These are phyloP conservation scores for Leptographium radiaticola DNA, from an alignment of 2,329 filamentous ascomycete genomes.

Conservation along the genomic window DNA sequence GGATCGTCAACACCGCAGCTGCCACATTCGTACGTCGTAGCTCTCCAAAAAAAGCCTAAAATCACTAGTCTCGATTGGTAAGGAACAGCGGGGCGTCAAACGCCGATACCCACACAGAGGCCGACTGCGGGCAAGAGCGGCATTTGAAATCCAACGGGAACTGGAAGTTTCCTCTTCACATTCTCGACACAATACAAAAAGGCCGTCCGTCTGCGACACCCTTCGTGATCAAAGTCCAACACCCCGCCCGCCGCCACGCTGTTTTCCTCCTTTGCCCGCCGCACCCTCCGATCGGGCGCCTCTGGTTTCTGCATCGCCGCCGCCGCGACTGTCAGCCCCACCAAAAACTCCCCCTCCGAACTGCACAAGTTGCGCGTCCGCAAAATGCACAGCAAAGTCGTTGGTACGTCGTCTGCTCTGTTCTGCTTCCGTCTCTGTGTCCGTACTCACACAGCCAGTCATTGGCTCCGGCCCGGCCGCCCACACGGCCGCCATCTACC, in stretches of 20 bases:
- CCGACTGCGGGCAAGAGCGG: neutral
- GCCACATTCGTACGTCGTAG: too few relatives aligned
- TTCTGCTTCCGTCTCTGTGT: slow-evolving; percentile 9
- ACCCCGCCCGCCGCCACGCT: slow-evolving; percentile 55
- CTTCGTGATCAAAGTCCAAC: too few relatives aligned
- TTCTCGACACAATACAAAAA: too few relatives aligned
- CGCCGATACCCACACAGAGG: neutral
- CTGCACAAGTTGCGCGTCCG: slow-evolving; percentile 26
- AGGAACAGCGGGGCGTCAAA: neutral
- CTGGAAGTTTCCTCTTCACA: neutral
- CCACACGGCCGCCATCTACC: slow-evolving; percentile 94
- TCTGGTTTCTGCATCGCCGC: slow-evolving; percentile 62
- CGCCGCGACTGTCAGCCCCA: slow-evolving; percentile 50
- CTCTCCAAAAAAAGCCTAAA: neutral
- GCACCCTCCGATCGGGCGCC: slow-evolving; percentile 62
- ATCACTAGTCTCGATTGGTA: neutral
- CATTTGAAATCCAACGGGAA: neutral
- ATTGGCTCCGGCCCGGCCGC: slow-evolving; percentile 93
- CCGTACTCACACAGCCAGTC: slow-evolving; percentile 27
- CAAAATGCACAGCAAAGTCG: slow-evolving; percentile 86
- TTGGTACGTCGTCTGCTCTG: slow-evolving; percentile 46
- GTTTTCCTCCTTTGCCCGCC: slow-evolving; percentile 75
- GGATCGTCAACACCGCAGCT: neutral
- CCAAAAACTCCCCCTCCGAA: slow-evolving; percentile 26
- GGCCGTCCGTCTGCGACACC: too few relatives aligned